A percentile compares a stretch with the other conserved stretches of the same genome.
Conservation (phyloP, 2,329 filamentous ascomycete genomes). For the Onygenales sp. region DNA sequence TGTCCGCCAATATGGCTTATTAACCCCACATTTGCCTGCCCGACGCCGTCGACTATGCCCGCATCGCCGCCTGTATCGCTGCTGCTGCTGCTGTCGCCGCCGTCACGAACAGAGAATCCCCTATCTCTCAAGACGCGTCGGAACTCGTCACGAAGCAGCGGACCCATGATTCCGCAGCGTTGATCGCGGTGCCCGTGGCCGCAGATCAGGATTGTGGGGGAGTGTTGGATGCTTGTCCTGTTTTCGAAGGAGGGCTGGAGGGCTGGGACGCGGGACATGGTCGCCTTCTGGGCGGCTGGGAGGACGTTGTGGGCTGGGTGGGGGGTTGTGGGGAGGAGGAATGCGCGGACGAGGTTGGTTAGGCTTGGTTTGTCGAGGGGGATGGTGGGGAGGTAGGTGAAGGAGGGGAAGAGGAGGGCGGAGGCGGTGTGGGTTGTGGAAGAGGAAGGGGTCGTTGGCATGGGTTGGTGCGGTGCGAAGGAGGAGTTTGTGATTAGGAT, state of each 20-base stretch:
- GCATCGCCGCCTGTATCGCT: slow-evolving; percentile 7
- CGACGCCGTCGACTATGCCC: slow-evolving; percentile 18
- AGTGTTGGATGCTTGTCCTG: slow-evolving; percentile 53
- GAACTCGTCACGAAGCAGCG: slow-evolving; percentile 63
- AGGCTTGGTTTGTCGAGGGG: slow-evolving; percentile 51
- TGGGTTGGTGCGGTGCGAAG: slow-evolving; percentile 45
- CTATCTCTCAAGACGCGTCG: slow-evolving; percentile 29
- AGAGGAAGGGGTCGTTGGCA: slow-evolving; percentile 15
- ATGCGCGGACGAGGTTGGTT: slow-evolving; percentile 37
- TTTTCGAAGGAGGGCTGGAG: slow-evolving; percentile 44
- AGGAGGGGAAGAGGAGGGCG: slow-evolving; percentile 71
- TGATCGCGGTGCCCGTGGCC: slow-evolving; percentile 74
- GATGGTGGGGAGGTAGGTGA: slow-evolving; percentile 68
- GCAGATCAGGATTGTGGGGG: slow-evolving; percentile 63
- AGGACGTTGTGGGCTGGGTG: slow-evolving; percentile 25
- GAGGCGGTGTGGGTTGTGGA: slow-evolving; percentile 33
- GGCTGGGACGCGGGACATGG: slow-evolving; percentile 40
- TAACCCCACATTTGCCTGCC: slow-evolving; percentile 30
- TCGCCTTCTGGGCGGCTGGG: slow-evolving; percentile 17
- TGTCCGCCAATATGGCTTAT: slow-evolving; percentile 88
- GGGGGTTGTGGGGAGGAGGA: slow-evolving; percentile 27
- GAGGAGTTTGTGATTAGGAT: slow-evolving; percentile 69
- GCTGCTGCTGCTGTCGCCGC: slow-evolving; percentile 5
- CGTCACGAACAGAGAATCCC: slow-evolving; percentile 18
- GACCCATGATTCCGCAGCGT: slow-evolving; percentile 73